Evolutionary conservation across 495 filamentous ascomycete genomes (phyloP), one percentile per base, ranked within the genome.

Genomic region (Penicillium simplicissimum): DNA sequence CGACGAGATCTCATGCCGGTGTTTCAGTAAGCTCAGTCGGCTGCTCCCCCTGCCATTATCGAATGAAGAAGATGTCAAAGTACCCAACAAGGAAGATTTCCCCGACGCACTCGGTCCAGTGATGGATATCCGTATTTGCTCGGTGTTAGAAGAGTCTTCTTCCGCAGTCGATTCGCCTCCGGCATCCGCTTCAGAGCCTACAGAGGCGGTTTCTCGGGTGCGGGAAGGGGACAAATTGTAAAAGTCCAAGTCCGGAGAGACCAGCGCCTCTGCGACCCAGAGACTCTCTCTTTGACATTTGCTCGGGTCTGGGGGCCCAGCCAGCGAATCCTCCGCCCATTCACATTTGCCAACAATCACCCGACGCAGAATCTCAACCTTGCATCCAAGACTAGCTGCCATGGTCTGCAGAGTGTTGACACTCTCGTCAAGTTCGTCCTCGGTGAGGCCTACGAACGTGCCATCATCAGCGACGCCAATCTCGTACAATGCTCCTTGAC

Each of bases 401-500:
- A 98, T 98, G 15, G 88, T 83, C 58, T 88, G 85, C 11, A 98
- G 77, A 54, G 89, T 96, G 28, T 81, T 82, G 56, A 98, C 79
- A 72, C 91, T 96, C 73, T 97, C 94, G 54, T 96, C 87, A 74
- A 98, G 79, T 74, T 98, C 95, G 69, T 97, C 93, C 63, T 88
- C 84, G 1, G 90, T 89, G n/a, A 98, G 77, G 1, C 95, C 95
- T 43, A 96, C 88, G 61, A 98, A 88, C 0, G 88, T 91, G 14
- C 95, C 95, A 76, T 97, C 93, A 71, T 98, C 95, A 6, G 93
- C 88, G 21, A 98, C 93, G 0, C 95, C 95, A 69, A 98, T 96
- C 75, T 98, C 96, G 60, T 98, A 98, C 54, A 98, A 71, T 0
- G 96, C 96, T 17, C 95, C 95, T 59, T 90, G 88, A 38, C 92